Conservation (phyloP, 805 yeast genomes). For the Candida parachauliodes region DNA sequence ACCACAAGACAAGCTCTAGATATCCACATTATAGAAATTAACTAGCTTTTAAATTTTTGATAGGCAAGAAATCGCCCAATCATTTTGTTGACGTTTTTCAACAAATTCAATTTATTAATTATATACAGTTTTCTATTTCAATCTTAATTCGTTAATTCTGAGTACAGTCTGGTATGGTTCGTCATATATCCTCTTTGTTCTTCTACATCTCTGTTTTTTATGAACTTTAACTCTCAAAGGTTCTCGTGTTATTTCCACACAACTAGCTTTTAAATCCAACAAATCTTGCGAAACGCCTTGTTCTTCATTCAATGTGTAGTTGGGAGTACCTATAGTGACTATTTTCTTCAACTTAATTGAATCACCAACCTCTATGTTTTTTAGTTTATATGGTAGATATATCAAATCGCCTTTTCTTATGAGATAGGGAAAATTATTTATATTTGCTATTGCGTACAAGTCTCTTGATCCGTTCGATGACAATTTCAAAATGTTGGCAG, state of each 20-base stretch:
- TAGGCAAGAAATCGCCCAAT: no score
- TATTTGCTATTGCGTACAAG: constrained; percentile 76
- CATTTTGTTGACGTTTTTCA: no score
- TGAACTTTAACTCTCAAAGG: constrained; percentile 57
- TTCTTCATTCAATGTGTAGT: constrained; percentile 47
- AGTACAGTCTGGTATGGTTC: constrained; percentile 76
- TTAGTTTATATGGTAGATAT: constrained; percentile 72
- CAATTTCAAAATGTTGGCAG: constrained; percentile 43
- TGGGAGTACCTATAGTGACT: constrained; percentile 79
- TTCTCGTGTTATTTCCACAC: constrained; percentile 80
- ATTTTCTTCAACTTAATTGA: constrained; percentile 70
- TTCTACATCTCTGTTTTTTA: constrained; percentile 72
- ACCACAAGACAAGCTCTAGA: no score
- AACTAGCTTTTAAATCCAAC: constrained; percentile 67
- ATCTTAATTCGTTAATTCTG: constrained; percentile 66
- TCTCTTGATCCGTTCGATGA: constrained; percentile 50
- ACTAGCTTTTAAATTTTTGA: no score
- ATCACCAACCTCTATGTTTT: constrained; percentile 80
- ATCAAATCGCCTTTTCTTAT: constrained; percentile 90
- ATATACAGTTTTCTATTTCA: no score
- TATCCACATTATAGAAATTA: no score
- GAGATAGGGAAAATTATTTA: constrained; percentile 81
- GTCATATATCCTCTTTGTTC: constrained; percentile 69
- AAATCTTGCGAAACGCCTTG: constrained; percentile 26
- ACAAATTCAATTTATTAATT: no score